Conservation (phyloP, 306 rosid genomes). For the Ormosia semicastrata region DNA sequence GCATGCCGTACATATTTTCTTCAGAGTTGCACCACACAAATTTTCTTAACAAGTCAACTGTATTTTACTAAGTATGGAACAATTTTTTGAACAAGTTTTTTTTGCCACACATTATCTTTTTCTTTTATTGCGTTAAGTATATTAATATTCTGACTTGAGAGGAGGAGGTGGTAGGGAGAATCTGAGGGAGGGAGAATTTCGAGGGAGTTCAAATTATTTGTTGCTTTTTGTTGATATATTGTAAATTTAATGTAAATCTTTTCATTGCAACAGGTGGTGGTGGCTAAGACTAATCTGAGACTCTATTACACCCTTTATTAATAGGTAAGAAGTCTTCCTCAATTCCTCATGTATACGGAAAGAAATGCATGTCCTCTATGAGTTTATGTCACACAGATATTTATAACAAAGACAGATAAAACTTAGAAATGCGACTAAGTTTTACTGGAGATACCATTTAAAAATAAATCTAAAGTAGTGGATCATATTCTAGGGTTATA, state of each 20-base stretch:
- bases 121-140: not conserved
- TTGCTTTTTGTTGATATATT: not conserved
- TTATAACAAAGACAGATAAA: too few relatives aligned
- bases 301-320: not conserved
- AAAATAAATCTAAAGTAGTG: too few relatives aligned
- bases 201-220: not conserved
- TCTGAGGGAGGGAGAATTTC: constrained; percentile 23
- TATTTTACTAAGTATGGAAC: not conserved
- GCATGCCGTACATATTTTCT: not conserved
- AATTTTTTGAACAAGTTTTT: not conserved
- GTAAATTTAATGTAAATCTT: not conserved
- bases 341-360: too few relatives aligned
- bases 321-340: not conserved
- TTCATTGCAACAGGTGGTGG: not conserved
- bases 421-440: too few relatives aligned
- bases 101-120: constrained; percentile 10
- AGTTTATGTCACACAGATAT: too few relatives aligned
- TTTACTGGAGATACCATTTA: too few relatives aligned
- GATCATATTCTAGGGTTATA: too few relatives aligned
- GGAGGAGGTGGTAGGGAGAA: constrained; percentile 6
- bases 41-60: not conserved
- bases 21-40: not conserved
- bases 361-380: too few relatives aligned
- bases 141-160: not conserved
- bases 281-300: not conserved